Base-by-base conservation (phyloP, 2,329 filamentous ascomycete genomes). In the Berkeleyomyces basicola region DNA sequence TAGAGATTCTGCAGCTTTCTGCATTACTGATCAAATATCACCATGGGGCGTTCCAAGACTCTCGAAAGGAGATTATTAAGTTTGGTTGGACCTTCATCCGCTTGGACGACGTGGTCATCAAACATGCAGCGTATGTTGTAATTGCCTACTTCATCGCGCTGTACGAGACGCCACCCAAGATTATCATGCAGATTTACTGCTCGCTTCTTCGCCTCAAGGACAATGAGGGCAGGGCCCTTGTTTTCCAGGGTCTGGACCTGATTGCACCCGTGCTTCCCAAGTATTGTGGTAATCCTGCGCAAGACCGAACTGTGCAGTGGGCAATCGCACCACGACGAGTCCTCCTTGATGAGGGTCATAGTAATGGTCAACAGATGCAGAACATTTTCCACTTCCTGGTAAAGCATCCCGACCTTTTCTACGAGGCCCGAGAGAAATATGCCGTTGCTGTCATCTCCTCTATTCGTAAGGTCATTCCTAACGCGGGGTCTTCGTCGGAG, bases 81-180 rank as follows among this genome's bases (percentile, higher is more conserved):
- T 99, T 97, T 73, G 91, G 90, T 2, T 99, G 93, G 93, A 96
- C 91, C 16, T 97, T 96, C 71, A 99, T 99, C 69, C 84, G 89
- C 33, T 81, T 99, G n/a, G 95, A 99, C 70, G 93, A 99, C 72
- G 88, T 96, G 63, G 96, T 99, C 76, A 99, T 97, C 77, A 99
- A 99, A 73, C 93, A 97, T 72, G 93, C 92, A 0, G 91, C 93
- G 2, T 99, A 99, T 69, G 92, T 96, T 4, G 84, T 99, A 4
- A 95, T 99, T 65, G 90, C 89, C 2, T 99, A 96, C 73, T 99
- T 99, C 75, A 96, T 99, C 68, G 89, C 90, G 0, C 88, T 95
- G 67, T 99, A 95, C 70, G 95, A 99, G 68, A 97, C 93, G 0
- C 95, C 93, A 0, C 81, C 88, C 10, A 99, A 97, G 79, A 97